These are phyloP conservation scores for Aspergillus versicolor DNA, from an alignment of 2,329 filamentous ascomycete species.

Conservation along the genomic window DNA sequence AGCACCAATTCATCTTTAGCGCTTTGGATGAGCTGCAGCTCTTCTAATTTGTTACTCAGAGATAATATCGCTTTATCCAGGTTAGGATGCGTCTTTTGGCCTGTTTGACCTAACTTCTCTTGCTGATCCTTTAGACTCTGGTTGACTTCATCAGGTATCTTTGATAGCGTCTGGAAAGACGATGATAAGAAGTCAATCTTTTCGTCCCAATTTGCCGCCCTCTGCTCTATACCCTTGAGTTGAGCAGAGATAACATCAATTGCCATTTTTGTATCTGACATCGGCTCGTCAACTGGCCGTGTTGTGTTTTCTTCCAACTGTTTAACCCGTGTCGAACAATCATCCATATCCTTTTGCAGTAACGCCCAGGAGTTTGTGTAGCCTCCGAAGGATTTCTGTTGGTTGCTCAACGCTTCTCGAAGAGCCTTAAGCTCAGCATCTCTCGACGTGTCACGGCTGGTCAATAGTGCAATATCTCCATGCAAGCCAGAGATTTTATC, in stretches of 20 bases:
- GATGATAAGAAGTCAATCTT: conserved; percentile 6
- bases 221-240: neutral
- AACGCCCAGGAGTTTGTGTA: conserved; percentile 3
- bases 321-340: neutral
- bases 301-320: neutral
- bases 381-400: neutral
- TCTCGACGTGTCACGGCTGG: neutral
- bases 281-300: neutral
- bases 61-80: conserved; percentile 4
- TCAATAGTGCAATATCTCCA: neutral
- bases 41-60: conserved; percentile 8
- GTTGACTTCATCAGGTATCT: neutral
- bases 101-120: conserved; percentile 1
- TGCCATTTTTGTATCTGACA: neutral
- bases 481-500: neutral
- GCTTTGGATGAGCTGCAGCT: conserved; percentile 14
- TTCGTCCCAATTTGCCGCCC: neutral
- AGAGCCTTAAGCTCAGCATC: conserved; percentile 4
- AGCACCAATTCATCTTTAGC: conserved; percentile 23
- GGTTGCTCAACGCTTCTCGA: neutral
- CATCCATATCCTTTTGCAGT: neutral
- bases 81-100: neutral
- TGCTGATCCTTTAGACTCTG: conserved; percentile 7
- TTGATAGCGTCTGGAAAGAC: conserved; percentile 1
- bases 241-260: neutral